A percentile compares a stretch with the other conserved stretches of the same genome.
These are phyloP conservation scores for Avena atlantica DNA, from an alignment of 176 grass and related monocot species.

Conservation along the genomic window DNA sequence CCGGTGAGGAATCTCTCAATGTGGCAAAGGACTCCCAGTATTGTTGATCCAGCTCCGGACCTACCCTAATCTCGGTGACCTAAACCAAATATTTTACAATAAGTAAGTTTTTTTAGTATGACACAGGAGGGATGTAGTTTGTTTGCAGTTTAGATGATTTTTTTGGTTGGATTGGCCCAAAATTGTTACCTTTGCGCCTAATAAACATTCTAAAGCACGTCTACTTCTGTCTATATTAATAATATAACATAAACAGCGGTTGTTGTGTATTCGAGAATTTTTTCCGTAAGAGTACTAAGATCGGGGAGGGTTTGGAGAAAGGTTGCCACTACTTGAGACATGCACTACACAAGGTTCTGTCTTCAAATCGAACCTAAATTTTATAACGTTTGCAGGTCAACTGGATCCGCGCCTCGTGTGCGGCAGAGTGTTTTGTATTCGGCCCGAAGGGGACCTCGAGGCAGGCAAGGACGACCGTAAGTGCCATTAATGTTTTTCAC, in stretches of 20 bases:
- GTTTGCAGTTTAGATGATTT: not conserved
- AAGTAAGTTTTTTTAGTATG: not conserved
- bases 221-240: not conserved
- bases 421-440: conserved; percentile 13
- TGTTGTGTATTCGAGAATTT: not conserved
- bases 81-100: not conserved
- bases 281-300: not conserved
- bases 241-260: not conserved
- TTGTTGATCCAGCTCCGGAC: not conserved
- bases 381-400: not conserved
- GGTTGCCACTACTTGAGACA: too few relatives aligned
- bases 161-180: too few relatives aligned
- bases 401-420: not conserved
- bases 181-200: not conserved
- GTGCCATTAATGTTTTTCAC: not conserved
- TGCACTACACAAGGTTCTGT: not conserved
- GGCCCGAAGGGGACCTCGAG: not conserved
- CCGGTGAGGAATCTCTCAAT: not conserved
- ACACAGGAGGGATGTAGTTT: not conserved
- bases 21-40: not conserved
- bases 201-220: not conserved
- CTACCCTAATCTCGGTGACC: not conserved
- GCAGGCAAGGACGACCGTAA: not conserved
- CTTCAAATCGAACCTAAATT: not conserved
- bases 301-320: not conserved